Base-by-base conservation (phyloP, 2,329 filamentous ascomycete genomes). In the Paraphaeosphaeria minitans region DNA sequence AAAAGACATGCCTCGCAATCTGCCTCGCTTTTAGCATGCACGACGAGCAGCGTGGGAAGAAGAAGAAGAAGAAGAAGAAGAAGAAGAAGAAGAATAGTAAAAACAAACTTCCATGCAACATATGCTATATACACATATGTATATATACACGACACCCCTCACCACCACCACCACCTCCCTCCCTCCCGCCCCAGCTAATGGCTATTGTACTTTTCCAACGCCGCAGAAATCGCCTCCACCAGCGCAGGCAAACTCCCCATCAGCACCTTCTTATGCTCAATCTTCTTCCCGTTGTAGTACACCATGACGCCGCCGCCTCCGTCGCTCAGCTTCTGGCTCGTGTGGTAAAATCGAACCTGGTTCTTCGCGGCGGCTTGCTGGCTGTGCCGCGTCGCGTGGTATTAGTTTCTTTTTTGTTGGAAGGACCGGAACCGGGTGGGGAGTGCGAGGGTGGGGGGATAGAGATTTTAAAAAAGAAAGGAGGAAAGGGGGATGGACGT, bases 161-260 rank as follows among this genome's bases (percentile, higher is more conserved):
- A 27, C 24, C 22, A 46, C 22, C 9, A 46, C 21, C 43, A 9
- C n/a, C 43, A 2, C 21, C 3, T 24, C 13, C 22, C 19, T 19
- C 42, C 19, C 21, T 24, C 22, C 10, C 16, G 13, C 35, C 14
- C 13, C 35, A 1, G 4, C 42, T 21, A 56, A 19, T 43, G 46
- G 2, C 14, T 14, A 33, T 39, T 35, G 9, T 53, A 33, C 22
- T 43, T 49, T 21, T 63, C 66, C 8, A 68, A 58, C 33, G 53
- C 57, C 13, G 27, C 53, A 8, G 45, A 19, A 22, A 59, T 53
- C n/a, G 22, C 39, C 27, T 56, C 48, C 27, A 31, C 47, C 16
- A 56, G 27, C 13, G 41, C 39, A 8, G 52, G 48, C 41, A 56
- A 41, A 24, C 53, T 55, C 29, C 57, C 57, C 42, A 46, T 35